Base-by-base conservation (phyloP, 805 yeast species). In the Saccharomycopsis sp. region DNA sequence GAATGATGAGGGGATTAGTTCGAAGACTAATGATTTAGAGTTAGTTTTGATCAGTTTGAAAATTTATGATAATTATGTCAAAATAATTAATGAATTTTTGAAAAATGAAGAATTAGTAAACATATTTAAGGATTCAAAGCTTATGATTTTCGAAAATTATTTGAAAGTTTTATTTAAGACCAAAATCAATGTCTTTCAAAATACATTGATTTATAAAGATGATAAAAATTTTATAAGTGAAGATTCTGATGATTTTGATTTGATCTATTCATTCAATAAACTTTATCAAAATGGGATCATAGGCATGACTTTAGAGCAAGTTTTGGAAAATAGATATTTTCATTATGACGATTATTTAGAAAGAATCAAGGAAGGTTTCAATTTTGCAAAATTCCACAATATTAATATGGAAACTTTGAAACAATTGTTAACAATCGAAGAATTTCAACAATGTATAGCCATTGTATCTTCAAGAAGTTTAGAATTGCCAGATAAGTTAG, bases 391-490 rank as follows among this genome's bases (percentile, higher is more conserved):
- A n/a, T n/a, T n/a, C n/a, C n/a, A n/a, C n/a, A n/a, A n/a, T n/a
- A n/a, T n/a, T n/a, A n/a, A n/a, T n/a, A n/a, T n/a, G n/a, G n/a
- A n/a, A n/a, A 23, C 26, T 23, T 10, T 23, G 10, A 10, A 23
- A 23, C 6, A 23, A 10, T 8, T 23, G 6, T 23, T 23, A 10
- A 6, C 26, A 23, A 30, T 30, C 19, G n/a, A 31, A 18, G 14
- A 27, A 13, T 40, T 27, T 30, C 39, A 40, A 6, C 42, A 40
- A 21, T 29, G 29, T 19, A 10, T 35, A 12, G 14, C 42, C 10
- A 18, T 29, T 12, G 30, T 34, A 14, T 14, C 10, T 4, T 40
- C 42, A 5, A 29, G 42, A n/a, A 12, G 21, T 14, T 21, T 40
- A 8, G 39, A 40, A 14, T 13, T 40, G 4, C 42, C 42, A 3